Percentiles rank a stretch among this genome's conserved stretches.
phyloP scores from a whole-genome alignment of 345 rosid species.

The Clarkia xantiana region DNA sequence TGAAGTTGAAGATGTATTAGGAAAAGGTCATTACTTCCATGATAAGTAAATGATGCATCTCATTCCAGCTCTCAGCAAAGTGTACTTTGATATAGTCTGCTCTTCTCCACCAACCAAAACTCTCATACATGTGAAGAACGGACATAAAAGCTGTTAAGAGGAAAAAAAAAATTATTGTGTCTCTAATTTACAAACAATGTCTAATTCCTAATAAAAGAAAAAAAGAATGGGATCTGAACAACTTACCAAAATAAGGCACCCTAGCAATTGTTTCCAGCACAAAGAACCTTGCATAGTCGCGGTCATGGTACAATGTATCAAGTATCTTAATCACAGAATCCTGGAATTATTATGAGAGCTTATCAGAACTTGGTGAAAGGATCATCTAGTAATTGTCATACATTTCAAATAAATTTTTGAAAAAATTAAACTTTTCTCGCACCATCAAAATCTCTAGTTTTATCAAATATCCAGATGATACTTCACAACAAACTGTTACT shows the following conservation, averaged over 20 bases:
- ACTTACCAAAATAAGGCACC: slow-evolving; percentile 93
- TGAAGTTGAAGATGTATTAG: background rate
- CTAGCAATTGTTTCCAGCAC: slow-evolving; percentile 95
- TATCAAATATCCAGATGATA: too few species aligned
- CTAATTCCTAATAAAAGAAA: background rate
- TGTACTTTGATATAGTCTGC: slow-evolving; percentile 93
- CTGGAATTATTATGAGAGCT: slow-evolving; percentile 19
- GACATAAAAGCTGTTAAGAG: slow-evolving; percentile 70
- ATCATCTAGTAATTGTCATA: too few species aligned
- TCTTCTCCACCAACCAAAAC: slow-evolving; percentile 99
- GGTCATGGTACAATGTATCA: slow-evolving; percentile 61
- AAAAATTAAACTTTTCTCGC: too few species aligned
- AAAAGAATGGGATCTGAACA: background rate
- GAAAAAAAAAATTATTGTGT: background rate
- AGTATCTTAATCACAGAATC: slow-evolving; percentile 84
- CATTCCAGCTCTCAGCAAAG: slow-evolving; percentile 99
- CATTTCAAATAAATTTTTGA: too few species aligned
- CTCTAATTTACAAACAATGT: slow-evolving; percentile 2
- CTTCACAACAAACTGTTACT: too few species aligned
- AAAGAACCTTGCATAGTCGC: slow-evolving; percentile 79
- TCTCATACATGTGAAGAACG: slow-evolving; percentile 94
- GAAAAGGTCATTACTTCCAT: slow-evolving; percentile 65
- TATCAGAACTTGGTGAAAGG: background rate
- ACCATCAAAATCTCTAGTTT: too few species aligned
- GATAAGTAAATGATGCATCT: slow-evolving; percentile 97